These are phyloP conservation scores for Lathyrus aphaca DNA, from an alignment of 306 rosid species.

Conservation along the genomic window DNA sequence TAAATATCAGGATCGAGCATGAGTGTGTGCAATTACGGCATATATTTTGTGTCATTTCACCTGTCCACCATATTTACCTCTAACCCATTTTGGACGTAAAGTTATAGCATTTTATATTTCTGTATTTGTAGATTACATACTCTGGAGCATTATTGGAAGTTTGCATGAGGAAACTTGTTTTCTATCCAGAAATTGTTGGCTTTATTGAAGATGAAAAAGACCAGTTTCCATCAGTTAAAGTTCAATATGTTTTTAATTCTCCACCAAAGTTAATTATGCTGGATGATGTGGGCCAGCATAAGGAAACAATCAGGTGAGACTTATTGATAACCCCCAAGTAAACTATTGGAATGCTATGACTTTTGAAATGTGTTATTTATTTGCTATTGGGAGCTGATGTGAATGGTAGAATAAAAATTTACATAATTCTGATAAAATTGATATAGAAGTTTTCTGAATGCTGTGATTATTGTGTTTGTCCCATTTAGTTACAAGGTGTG, in stretches of 20 bases:
- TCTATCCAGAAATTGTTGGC: conserved; percentile 92
- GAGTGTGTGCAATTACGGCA: conserved; percentile 6
- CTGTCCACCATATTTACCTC: conserved; percentile 5
- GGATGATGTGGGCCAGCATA: conserved; percentile 70
- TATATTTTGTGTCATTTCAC: conserved; percentile 26
- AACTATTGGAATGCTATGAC: conserved; percentile 12
- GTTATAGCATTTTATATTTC: conserved; percentile 10
- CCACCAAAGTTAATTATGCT: conserved; percentile 90
- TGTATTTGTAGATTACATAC: conserved; percentile 66
- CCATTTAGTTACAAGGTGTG: conserved; percentile 9
- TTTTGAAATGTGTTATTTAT: conserved; percentile 16
- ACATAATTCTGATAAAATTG: conserved; percentile 22
- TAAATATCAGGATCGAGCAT: not conserved
- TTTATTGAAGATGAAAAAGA: conserved; percentile 93
- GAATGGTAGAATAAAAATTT: not conserved
- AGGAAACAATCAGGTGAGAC: conserved; percentile 85
- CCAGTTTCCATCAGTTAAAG: conserved; percentile 68
- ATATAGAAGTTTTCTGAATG: not conserved
- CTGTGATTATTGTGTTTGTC: not conserved
- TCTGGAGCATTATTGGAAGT: conserved; percentile 86
- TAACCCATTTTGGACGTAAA: not conserved
- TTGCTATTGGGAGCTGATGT: conserved; percentile 15
- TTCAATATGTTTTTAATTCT: conserved; percentile 81
- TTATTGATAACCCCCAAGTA: not conserved
- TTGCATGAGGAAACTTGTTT: conserved; percentile 94